These are phyloP conservation scores for Lepidium campestre DNA, from an alignment of 441 rosid genomes.

Conservation along the genomic window DNA sequence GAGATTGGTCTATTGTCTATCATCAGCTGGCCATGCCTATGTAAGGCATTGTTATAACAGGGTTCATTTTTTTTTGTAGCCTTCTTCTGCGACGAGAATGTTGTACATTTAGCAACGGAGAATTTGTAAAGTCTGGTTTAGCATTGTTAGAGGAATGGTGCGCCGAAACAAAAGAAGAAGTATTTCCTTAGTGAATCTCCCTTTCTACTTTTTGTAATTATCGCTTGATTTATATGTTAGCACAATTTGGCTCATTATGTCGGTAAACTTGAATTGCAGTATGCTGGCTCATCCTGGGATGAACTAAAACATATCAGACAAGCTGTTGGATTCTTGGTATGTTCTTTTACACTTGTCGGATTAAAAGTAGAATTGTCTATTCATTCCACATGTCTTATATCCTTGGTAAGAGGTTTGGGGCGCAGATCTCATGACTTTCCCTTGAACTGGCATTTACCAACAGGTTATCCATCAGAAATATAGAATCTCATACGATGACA, in stretches of 20 bases:
- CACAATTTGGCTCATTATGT: constrained; percentile 6
- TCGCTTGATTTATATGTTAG: neutral
- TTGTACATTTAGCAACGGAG: constrained; percentile 98
- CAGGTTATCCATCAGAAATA: constrained; percentile 99
- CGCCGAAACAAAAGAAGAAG: constrained; percentile 76
- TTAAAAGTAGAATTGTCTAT: neutral
- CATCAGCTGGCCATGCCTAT: constrained; percentile 10
- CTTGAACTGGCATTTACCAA: constrained; percentile 16
- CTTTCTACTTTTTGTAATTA: neutral
- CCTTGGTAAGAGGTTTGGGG: neutral
- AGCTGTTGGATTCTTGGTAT: constrained; percentile 98
- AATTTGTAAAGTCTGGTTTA: constrained; percentile 90
- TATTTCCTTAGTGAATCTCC: constrained; percentile 18
- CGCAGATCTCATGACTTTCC: constrained; percentile 14
- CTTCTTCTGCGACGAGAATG: constrained; percentile 97
- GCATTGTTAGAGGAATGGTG: constrained; percentile 96
- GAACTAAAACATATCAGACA: constrained; percentile 98
- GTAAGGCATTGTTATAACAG: constrained; percentile 3
- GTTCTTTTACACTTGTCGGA: constrained; percentile 15
- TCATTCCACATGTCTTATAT: neutral
- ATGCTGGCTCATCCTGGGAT: constrained; percentile 96
- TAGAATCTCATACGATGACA: constrained; percentile 97
- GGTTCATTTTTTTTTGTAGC: constrained; percentile 37
- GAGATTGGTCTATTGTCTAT: neutral
- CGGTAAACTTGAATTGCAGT: constrained; percentile 46